Conservation (phyloP, 1,284 basidiomycete species). For the Tilletia setariae region DNA sequence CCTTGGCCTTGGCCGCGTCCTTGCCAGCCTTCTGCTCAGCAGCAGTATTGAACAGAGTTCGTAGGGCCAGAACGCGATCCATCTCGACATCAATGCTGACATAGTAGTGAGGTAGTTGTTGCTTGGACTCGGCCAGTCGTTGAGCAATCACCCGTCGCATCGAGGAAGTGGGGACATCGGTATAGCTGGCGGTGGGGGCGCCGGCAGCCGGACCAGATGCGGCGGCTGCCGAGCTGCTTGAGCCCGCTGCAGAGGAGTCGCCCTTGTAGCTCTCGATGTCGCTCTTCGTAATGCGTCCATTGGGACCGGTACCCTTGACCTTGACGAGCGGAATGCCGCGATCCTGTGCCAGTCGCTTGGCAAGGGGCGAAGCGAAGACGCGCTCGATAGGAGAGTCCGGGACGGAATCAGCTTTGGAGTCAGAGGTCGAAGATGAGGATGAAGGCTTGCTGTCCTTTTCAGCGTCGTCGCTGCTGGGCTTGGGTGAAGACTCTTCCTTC, state of each 20-base stretch:
- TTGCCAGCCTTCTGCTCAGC: slow-evolving; percentile 42
- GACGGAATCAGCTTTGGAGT: slow-evolving; percentile 36
- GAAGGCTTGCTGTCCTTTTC: slow-evolving; percentile 40
- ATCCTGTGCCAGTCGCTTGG: slow-evolving; percentile 94
- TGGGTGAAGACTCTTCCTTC: slow-evolving; percentile 57
- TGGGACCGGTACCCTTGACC: slow-evolving; percentile 90
- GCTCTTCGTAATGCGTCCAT: slow-evolving; percentile 86
- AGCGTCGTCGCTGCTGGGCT: slow-evolving; percentile 54
- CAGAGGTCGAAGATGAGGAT: slow-evolving; percentile 55
- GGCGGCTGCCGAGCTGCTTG: slow-evolving; percentile 26
- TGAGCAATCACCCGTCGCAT: slow-evolving; percentile 92
- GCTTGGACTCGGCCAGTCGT: slow-evolving; percentile 88
- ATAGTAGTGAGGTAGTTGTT: slow-evolving; percentile 95
- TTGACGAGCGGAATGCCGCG: slow-evolving; percentile 85
- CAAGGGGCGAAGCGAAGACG: slow-evolving; percentile 91
- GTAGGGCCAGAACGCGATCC: slow-evolving; percentile 90
- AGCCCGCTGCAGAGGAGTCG: slow-evolving; percentile 26
- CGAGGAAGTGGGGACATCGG: slow-evolving; percentile 84
- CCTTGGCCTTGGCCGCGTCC: slow-evolving; percentile 66
- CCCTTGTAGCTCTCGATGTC: slow-evolving; percentile 81
- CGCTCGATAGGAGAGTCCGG: slow-evolving; percentile 30
- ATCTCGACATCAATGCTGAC: slow-evolving; percentile 92
- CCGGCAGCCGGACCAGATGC: slow-evolving; percentile 28
- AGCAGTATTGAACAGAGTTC: slow-evolving; percentile 86
- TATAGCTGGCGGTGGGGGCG: slow-evolving; percentile 65